A percentile compares a stretch with the other conserved stretches of the same genome.
Conservation (phyloP, 2,329 filamentous ascomycete species). For the Onygenales sp. region DNA sequence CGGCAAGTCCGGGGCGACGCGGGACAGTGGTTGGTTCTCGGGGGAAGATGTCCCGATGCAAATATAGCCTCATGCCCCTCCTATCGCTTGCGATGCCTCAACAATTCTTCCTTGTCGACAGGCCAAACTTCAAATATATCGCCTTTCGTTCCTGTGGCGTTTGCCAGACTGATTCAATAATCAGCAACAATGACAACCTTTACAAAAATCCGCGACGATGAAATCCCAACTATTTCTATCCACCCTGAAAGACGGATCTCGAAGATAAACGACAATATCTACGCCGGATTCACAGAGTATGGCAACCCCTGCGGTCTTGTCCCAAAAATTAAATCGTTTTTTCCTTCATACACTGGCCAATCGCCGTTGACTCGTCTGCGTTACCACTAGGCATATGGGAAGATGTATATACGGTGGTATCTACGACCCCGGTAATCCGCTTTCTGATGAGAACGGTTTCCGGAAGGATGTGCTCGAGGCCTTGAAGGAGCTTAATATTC, state of each 20-base stretch:
- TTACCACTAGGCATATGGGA: conserved; percentile 62
- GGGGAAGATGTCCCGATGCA: too few relatives aligned
- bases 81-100: too few relatives aligned
- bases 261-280: conserved; percentile 70
- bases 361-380: conserved; percentile 7
- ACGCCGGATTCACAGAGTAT: conserved; percentile 77
- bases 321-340: too few relatives aligned
- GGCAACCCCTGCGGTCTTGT: conserved; percentile 14
- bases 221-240: conserved; percentile 55
- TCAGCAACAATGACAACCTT: conserved; percentile 57
- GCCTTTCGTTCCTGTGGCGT: background rate
- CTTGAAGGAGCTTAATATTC: conserved; percentile 63
- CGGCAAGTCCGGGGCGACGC: too few relatives aligned
- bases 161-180: background rate
- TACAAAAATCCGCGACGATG: conserved; percentile 54
- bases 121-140: too few relatives aligned
- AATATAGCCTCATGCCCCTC: too few relatives aligned
- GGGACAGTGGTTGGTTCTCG: too few relatives aligned
- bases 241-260: conserved; percentile 57
- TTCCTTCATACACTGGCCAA: conserved; percentile 1
- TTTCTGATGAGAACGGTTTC: conserved; percentile 68
- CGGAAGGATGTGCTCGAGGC: conserved; percentile 68
- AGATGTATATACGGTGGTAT: conserved; percentile 81
- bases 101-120: too few relatives aligned
- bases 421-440: conserved; percentile 64